These are phyloP conservation scores for Veloporphyrellus conicus DNA, from an alignment of 1,284 basidiomycete genomes.

Conservation along the genomic window DNA sequence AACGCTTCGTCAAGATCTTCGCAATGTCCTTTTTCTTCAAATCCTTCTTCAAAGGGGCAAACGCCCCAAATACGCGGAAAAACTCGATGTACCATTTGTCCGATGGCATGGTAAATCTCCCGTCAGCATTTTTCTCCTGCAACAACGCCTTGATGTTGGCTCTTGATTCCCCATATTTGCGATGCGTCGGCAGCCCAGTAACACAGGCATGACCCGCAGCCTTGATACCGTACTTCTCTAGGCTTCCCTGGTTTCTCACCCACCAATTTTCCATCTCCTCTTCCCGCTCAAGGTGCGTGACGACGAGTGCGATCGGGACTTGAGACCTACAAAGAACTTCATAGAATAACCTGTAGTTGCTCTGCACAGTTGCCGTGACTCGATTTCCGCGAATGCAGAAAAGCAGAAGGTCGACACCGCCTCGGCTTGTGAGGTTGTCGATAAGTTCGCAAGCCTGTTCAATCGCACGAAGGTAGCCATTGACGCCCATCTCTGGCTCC, in stretches of 20 bases:
- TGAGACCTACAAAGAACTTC: constrained; percentile 32
- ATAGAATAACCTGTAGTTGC: constrained; percentile 39
- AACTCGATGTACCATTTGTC: constrained; percentile 27
- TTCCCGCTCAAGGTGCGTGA: constrained; percentile 40
- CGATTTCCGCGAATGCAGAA: constrained; percentile 38
- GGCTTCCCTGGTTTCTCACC: constrained; percentile 21
- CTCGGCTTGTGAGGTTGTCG: constrained; percentile 23
- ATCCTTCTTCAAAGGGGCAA: constrained; percentile 22
- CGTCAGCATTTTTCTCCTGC: constrained; percentile 8
- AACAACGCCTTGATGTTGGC: constrained; percentile 19
- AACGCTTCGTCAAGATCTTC: constrained; percentile 29
- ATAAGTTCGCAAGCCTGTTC: constrained; percentile 36
- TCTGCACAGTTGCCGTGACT: constrained; percentile 30
- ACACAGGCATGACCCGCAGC: constrained; percentile 29
- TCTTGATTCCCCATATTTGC: constrained; percentile 27
- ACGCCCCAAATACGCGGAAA: constrained; percentile 26
- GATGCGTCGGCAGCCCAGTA: constrained; percentile 27
- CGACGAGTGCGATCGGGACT: constrained; percentile 37
- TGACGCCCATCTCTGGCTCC: constrained; percentile 30
- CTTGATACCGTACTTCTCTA: constrained; percentile 27
- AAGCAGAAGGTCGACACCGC: constrained; percentile 37
- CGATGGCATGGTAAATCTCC: constrained; percentile 28
- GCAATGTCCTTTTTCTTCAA: constrained; percentile 25
- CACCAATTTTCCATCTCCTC: constrained; percentile 31
- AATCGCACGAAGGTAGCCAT: constrained; percentile 32